Evolutionary conservation across 768 basidiomycete genomes (phyloP), one percentile per base, ranked within the genome.

Genomic region (Floccularia luteovirens): DNA sequence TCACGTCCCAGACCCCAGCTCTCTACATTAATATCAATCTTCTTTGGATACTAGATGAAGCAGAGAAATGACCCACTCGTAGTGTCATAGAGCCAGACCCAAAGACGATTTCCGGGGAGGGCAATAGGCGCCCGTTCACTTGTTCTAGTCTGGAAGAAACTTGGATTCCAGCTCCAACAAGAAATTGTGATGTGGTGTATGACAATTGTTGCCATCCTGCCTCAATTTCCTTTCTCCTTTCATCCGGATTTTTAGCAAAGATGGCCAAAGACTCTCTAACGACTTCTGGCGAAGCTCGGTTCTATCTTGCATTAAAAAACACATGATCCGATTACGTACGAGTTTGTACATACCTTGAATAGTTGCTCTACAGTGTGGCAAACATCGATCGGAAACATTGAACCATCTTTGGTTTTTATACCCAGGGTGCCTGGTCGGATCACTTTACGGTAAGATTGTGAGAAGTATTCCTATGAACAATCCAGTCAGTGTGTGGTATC

Each of bases 91-190:
- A 17, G 7, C n/a, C n/a, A n/a, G n/a, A 12, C 6, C 32, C 32
- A 17, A 67, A 70, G 5, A 43, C 17, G 20, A 70, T 63, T 0
- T 37, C 32, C 0, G 67, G 66, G 0, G 57, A 46, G 2, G 56
- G 48, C 1, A 70, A 50, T 22, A 66, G 38, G 19, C 64, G 62
- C 0, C 69, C 69, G 2, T 54, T 51, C 2, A 71, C 58, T 0
- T 47, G 6, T 7, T 60, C 45, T 1, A 68, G 64, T 1, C 31
- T 13, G 1, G 50, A 42, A 5, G 51, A 39, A 1, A 75, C 53
- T 4, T 30, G 38, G 40, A 76, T 60, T 3, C 60, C 60, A 0
- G 72, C 64, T 14, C 64, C 65, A 16, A 43, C 43, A 21, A 75
- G 49, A 39, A 67, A 74, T 5, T 63, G 51, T 0, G 74, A 74